These are phyloP conservation scores for Patellifolia procumbens DNA, from an alignment of 179 eudicot species.

Conservation along the genomic window DNA sequence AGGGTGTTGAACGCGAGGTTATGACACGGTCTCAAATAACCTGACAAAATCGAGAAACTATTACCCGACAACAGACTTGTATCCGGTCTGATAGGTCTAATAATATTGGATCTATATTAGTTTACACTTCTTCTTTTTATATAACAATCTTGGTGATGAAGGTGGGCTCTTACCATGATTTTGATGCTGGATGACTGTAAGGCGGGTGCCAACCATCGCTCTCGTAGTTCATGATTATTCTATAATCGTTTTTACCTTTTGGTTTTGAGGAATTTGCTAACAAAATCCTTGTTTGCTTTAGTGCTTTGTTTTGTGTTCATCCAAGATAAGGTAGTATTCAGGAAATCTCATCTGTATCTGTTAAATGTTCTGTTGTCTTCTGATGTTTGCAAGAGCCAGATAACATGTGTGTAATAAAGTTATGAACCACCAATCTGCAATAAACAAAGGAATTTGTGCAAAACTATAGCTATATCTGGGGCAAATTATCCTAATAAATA, in stretches of 20 bases:
- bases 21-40: too few species aligned
- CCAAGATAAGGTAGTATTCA: not conserved
- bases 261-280: not conserved
- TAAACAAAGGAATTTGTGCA: not conserved
- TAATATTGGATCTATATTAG: not conserved
- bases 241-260: not conserved
- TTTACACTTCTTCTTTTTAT: not conserved
- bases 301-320: not conserved
- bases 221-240: not conserved
- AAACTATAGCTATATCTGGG: not conserved
- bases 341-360: not conserved
- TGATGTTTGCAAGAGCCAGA: conserved; percentile 21
- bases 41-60: too few species aligned
- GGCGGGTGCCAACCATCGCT: not conserved
- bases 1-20: too few species aligned
- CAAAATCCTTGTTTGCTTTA: not conserved
- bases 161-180: not conserved
- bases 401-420: not conserved
- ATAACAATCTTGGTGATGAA: not conserved
- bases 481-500: not conserved
- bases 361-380: not conserved
- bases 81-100: not conserved
- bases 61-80: too few species aligned
- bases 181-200: not conserved
- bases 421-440: not conserved